Conservation (phyloP, 129 eudicot genomes). For the Silybum marianum region DNA sequence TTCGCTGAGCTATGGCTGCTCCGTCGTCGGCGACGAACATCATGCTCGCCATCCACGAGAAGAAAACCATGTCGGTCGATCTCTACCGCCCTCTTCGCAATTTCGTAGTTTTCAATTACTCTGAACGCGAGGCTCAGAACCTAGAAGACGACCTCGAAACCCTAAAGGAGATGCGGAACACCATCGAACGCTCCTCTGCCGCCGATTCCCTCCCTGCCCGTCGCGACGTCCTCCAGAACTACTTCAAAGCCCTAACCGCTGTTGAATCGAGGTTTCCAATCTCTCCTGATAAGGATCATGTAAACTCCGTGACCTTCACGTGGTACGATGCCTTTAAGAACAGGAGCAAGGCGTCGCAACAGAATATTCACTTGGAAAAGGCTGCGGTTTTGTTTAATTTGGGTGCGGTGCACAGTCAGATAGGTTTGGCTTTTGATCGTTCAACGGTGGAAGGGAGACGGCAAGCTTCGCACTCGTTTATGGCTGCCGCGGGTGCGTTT, state of each 20-base stretch:
- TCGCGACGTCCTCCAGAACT: slow-evolving; percentile 63
- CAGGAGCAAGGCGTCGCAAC: slow-evolving; percentile 60
- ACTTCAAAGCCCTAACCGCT: slow-evolving; percentile 67
- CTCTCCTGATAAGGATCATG: slow-evolving; percentile 65
- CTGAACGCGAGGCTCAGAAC: slow-evolving; percentile 80
- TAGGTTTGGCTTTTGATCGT: slow-evolving; percentile 65
- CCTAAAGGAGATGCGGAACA: slow-evolving; percentile 45
- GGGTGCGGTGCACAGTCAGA: slow-evolving; percentile 81
- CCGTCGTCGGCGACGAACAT: slow-evolving; percentile 59
- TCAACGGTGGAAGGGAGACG: slow-evolving; percentile 68
- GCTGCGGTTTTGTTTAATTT: slow-evolving; percentile 77
- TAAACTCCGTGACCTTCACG: slow-evolving; percentile 59
- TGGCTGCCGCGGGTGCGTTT: slow-evolving; percentile 76
- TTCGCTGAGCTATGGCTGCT: slow-evolving; percentile 50
- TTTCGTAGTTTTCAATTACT: slow-evolving; percentile 63
- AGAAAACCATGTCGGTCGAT: slow-evolving; percentile 62
- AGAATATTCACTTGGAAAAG: slow-evolving; percentile 72
- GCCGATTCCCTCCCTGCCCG: slow-evolving; percentile 61
- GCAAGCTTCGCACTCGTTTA: slow-evolving; percentile 69
- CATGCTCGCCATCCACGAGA: slow-evolving; percentile 80
- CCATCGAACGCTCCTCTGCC: slow-evolving; percentile 35
- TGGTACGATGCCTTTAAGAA: slow-evolving; percentile 85
- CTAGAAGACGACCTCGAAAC: slow-evolving; percentile 82
- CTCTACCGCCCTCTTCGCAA: slow-evolving; percentile 82
- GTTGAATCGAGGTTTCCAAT: slow-evolving; percentile 83